Percentiles rank a stretch among this genome's conserved stretches.
phyloP scores from a whole-genome alignment of 164 flowering plant genomes.

The Magnolia kwangsiensis region DNA sequence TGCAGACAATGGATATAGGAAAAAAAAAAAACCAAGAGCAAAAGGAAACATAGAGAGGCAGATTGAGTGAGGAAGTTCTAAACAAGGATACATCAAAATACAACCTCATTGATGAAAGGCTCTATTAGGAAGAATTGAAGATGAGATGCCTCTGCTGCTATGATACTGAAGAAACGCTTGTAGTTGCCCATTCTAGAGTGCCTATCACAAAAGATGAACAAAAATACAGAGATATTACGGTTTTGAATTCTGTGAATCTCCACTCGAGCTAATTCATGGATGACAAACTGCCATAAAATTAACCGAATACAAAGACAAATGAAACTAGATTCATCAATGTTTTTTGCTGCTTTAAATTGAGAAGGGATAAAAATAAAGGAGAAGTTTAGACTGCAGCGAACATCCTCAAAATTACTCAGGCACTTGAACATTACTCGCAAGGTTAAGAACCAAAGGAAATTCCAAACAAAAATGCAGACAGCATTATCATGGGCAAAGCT shows the following conservation, averaged over 20 bases:
- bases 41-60: no score
- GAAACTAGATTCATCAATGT: background rate
- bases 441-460: background rate
- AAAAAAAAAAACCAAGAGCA: no score
- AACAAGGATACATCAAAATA: background rate
- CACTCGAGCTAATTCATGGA: background rate
- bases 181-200: constrained; percentile 61
- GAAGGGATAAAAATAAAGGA: background rate
- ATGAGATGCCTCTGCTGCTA: constrained; percentile 60
- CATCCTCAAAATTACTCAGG: background rate
- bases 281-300: background rate
- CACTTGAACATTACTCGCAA: background rate
- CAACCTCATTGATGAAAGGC: constrained; percentile 66
- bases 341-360: background rate
- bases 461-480: background rate
- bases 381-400: background rate
- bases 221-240: background rate
- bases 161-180: constrained; percentile 45
- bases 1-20: no score
- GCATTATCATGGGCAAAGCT: background rate
- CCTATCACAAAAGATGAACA: constrained; percentile 31
- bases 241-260: background rate
- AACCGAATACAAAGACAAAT: no score
- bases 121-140: constrained; percentile 75
- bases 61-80: no score